Base-by-base conservation (phyloP, 2,329 filamentous ascomycete species). In the Thelonectria blattea region DNA sequence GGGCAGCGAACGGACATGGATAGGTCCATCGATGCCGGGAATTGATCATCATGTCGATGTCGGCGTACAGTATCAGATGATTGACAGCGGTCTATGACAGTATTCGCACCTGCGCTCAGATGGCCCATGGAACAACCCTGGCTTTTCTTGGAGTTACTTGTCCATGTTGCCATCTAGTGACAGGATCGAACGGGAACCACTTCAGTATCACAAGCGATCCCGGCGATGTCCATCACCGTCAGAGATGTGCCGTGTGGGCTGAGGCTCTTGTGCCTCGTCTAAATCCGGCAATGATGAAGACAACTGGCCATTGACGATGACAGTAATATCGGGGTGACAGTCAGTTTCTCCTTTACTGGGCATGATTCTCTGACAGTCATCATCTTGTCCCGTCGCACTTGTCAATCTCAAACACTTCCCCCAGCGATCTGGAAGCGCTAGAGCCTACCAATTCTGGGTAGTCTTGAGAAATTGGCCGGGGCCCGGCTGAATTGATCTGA, bases 391-490 rank as follows among this genome's bases (percentile, higher is more conserved):
- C 24, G 58, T 47, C 58, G 47, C 34, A 52, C 52, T 52, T 48
- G 58, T 60, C 22, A 56, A 60, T 60, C 58, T 56, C 58, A 60
- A 60, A 60, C 47, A 50, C 45, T 43, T 56, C 58, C 57, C 58
- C 52, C 48, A 56, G 58, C 49, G 58, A 60, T 60, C 58, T 56
- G 52, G 47, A 52, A 15, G 42, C 48, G 58, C 58, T 56, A 60
- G 37, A 39, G 24, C 43, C 32, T 50, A 27, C 53, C 46, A 24
- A 18, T 45, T 45, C 22, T 50, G 46, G 53, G 53, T 14, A 50
- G 14, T n/a, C 47, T 56, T 39, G 47, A 60, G 47, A 47, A 50
- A 52, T 15, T n/a, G 47, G 34, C 46, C 17, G 58, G 42, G 37
- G 58, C 37, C 34, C 42, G 24, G 32, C 30, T 30, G n/a, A 27